These are phyloP conservation scores for Aspergillus caelatus DNA, from an alignment of 2,329 filamentous ascomycete species.

Conservation along the genomic window DNA sequence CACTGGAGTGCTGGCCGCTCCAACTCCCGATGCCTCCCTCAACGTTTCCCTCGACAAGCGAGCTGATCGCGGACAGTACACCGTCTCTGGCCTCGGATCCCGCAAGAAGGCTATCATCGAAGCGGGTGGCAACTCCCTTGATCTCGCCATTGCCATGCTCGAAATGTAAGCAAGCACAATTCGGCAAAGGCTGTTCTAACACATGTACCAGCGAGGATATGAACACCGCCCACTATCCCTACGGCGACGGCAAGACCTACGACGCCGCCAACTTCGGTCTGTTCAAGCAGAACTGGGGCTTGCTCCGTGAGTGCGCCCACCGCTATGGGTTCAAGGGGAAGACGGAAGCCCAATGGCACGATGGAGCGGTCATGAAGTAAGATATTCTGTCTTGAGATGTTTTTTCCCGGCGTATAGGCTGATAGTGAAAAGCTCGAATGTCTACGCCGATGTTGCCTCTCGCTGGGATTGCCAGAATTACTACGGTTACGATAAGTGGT, in stretches of 20 bases:
- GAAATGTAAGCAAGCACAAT: conserved; percentile 24
- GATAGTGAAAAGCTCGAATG: conserved; percentile 13
- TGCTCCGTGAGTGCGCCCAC: conserved; percentile 7
- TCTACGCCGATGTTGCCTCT: conserved; percentile 24
- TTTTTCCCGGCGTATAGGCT: not conserved
- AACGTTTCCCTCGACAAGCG: conserved; percentile 11
- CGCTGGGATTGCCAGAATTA: conserved; percentile 27
- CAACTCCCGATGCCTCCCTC: conserved; percentile 22
- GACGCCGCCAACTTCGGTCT: conserved; percentile 21
- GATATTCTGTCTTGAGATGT: not conserved
- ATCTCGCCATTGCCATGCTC: conserved; percentile 37
- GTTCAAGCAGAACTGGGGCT: conserved; percentile 15
- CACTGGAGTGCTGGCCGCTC: conserved; percentile 3
- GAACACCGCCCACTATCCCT: conserved; percentile 25
- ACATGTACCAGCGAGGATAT: conserved; percentile 5
- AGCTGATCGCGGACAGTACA: not conserved
- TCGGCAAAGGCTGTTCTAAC: not conserved
- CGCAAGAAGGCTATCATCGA: conserved; percentile 29
- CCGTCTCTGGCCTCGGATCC: conserved; percentile 6
- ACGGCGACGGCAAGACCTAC: conserved; percentile 26
- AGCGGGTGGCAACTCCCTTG: conserved; percentile 31
- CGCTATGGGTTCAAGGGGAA: conserved; percentile 23
- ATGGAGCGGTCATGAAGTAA: conserved; percentile 25
- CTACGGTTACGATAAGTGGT: conserved; percentile 31
- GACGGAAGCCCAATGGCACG: conserved; percentile 22